These are phyloP conservation scores for Gossypium mustelinum DNA, from an alignment of 345 rosid species.

Conservation along the genomic window DNA sequence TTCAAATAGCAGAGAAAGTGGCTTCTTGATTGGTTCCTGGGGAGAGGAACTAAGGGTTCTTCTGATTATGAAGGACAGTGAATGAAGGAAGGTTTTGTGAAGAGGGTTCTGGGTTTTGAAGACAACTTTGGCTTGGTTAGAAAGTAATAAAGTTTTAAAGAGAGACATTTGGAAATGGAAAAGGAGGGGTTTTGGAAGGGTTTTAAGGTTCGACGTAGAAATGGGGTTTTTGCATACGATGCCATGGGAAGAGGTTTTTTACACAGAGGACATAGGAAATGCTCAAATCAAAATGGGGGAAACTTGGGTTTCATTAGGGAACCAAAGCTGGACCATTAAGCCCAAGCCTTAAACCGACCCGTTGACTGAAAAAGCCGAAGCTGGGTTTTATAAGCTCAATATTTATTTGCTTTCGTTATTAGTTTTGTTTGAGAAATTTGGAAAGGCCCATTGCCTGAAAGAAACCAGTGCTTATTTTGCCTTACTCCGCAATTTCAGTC, in stretches of 20 bases:
- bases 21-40: slow-evolving; percentile 28
- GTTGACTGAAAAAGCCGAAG: not conserved
- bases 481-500: not conserved
- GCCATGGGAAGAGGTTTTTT: not conserved
- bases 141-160: slow-evolving; percentile 15
- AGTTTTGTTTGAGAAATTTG: not conserved
- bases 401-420: too few relatives aligned
- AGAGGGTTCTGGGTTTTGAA: slow-evolving; percentile 27
- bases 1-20: slow-evolving; percentile 43
- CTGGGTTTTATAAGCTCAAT: not conserved
- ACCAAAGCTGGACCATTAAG: not conserved
- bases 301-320: not conserved
- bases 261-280: not conserved
- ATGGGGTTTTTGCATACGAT: not conserved
- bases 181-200: not conserved
- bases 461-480: not conserved
- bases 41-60: slow-evolving; percentile 23
- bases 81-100: slow-evolving; percentile 4
- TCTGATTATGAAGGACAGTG: slow-evolving; percentile 20
- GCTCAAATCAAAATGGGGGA: too few relatives aligned
- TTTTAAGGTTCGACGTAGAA: slow-evolving; percentile 1
- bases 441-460: not conserved
- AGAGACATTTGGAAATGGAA: slow-evolving; percentile 21
- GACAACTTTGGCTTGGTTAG: not conserved
- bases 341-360: not conserved